Conservation (phyloP, 2,329 filamentous ascomycete genomes). For the Pseudogymnoascus sp. region DNA sequence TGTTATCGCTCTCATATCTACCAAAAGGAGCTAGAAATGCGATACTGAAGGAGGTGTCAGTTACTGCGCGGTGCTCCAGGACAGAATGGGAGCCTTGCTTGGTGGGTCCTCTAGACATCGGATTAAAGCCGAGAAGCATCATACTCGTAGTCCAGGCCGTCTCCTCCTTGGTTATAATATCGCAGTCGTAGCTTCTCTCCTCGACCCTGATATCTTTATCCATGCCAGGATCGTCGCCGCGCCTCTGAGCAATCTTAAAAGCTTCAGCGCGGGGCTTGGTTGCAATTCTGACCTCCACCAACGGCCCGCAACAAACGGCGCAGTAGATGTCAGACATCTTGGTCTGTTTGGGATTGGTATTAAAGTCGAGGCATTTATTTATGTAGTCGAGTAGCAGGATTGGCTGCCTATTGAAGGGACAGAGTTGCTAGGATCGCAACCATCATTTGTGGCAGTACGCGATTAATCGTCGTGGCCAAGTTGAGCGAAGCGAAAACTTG, state of each 20-base stretch:
- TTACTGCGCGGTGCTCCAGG: not conserved
- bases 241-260: not conserved
- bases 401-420: too few species aligned
- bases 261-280: not conserved
- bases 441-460: too few species aligned
- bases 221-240: not conserved
- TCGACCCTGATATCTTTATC: not conserved
- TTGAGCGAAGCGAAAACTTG: too few species aligned
- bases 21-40: not conserved
- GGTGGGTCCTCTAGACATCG: not conserved
- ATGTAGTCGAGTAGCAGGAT: too few species aligned
- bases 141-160: not conserved
- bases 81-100: not conserved
- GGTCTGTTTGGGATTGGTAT: not conserved
- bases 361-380: not conserved
- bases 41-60: not conserved
- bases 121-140: not conserved
- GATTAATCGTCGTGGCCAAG: too few species aligned
- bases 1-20: not conserved
- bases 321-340: not conserved
- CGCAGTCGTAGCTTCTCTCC: not conserved
- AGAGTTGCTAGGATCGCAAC: too few species aligned
- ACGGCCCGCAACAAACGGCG: not conserved
- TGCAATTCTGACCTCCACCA: not conserved
- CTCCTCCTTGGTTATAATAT: not conserved